Evolutionary conservation across 805 yeast genomes (phyloP).

Genomic region (Saturnispora halmiae): DNA sequence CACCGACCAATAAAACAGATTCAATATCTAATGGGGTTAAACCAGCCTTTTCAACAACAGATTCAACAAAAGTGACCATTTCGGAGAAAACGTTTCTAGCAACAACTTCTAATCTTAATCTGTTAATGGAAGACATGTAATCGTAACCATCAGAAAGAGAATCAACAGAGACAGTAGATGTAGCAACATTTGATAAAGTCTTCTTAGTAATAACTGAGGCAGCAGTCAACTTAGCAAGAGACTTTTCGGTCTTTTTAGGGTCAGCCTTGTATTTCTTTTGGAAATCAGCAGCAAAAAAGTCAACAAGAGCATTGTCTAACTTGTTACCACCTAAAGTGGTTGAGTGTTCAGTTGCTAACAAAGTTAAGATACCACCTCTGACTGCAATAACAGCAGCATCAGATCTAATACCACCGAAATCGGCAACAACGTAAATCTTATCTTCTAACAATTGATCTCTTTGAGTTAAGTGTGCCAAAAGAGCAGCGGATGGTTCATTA

Average conservation of each 20-base stretch:
- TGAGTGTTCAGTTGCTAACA: slow-evolving; percentile 78
- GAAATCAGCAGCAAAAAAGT: slow-evolving; percentile 86
- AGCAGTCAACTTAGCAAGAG: slow-evolving; percentile 78
- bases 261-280: slow-evolving; percentile 77
- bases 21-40: slow-evolving; percentile 79
- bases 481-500: slow-evolving; percentile 87
- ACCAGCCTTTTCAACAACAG: slow-evolving; percentile 70
- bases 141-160: slow-evolving; percentile 91
- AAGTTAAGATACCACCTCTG: slow-evolving; percentile 89
- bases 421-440: slow-evolving; percentile 83
- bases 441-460: slow-evolving; percentile 47
- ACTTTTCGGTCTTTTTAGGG: slow-evolving; percentile 73
- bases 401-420: slow-evolving; percentile 92
- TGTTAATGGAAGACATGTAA: slow-evolving; percentile 86
- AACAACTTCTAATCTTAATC: slow-evolving; percentile 85
- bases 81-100: slow-evolving; percentile 69
- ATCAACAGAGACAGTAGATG: slow-evolving; percentile 89
- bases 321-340: slow-evolving; percentile 78
- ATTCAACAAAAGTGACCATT: slow-evolving; percentile 68
- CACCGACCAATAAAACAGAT: slow-evolving; percentile 88
- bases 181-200: slow-evolving; percentile 81
- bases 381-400: slow-evolving; percentile 91
- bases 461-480: slow-evolving; percentile 65
- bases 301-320: slow-evolving; percentile 72
- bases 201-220: slow-evolving; percentile 81